Percentiles rank a stretch among this genome's conserved stretches.
phyloP scores from a whole-genome alignment of 2,329 filamentous ascomycete genomes.

The Ascochyta lentis region DNA sequence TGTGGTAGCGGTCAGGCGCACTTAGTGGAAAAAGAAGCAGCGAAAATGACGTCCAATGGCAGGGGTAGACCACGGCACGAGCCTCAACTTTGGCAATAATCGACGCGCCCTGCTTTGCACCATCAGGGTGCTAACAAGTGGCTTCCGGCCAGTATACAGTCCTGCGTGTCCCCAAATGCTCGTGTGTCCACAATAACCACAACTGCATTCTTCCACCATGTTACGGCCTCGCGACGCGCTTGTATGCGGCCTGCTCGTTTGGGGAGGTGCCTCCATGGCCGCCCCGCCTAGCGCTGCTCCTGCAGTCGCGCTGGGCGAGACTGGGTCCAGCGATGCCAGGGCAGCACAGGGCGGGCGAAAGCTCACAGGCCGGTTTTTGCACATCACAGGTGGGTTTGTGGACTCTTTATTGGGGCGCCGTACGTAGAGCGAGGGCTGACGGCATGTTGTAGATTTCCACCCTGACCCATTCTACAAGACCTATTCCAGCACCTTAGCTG shows the following conservation, averaged over 20 bases:
- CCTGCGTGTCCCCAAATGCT: conserved; percentile 19
- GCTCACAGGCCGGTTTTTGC: conserved; percentile 74
- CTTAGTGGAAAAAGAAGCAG: conserved; percentile 10
- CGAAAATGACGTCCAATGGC: conserved; percentile 35
- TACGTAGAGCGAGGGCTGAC: conserved; percentile 9
- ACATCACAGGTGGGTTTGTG: conserved; percentile 76
- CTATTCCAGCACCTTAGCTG: conserved; percentile 73
- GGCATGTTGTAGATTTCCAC: conserved; percentile 75
- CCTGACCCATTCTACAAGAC: conserved; percentile 86
- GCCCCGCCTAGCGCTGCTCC: conserved; percentile 34
- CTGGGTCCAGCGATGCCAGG: conserved; percentile 17
- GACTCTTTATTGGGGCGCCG: conserved; percentile 1
- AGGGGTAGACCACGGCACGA: conserved; percentile 27
- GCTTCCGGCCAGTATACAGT: conserved; percentile 20
- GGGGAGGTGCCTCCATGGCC: conserved; percentile 29
- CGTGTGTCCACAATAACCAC: conserved; percentile 2
- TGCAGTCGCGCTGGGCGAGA: conserved; percentile 18
- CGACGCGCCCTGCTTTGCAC: too few relatives aligned
- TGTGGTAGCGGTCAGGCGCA: conserved; percentile 13
- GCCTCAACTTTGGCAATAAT: conserved; percentile 12
- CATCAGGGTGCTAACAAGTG: conserved; percentile 32
- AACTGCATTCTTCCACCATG: conserved; percentile 22
- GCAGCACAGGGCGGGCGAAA: conserved; percentile 26
- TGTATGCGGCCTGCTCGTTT: conserved; percentile 37
- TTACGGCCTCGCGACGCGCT: conserved; percentile 33